phyloP scores from a whole-genome alignment of 129 eudicot genomes.

The Sambucus nigra region DNA sequence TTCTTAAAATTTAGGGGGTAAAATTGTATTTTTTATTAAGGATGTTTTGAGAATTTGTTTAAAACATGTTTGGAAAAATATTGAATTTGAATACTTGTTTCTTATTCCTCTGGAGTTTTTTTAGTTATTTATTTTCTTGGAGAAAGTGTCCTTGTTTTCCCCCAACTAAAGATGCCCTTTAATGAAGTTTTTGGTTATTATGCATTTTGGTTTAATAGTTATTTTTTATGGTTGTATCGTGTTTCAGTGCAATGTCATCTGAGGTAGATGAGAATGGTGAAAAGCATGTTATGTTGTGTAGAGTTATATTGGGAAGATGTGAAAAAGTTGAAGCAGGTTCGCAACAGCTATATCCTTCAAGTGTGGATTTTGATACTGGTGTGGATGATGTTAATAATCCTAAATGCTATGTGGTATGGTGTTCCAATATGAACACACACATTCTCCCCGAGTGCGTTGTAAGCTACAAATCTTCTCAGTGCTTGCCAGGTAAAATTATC shows the following conservation, averaged over 20 bases:
- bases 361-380: constrained; percentile 33
- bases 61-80: too few species aligned
- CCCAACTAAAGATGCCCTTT: neutral
- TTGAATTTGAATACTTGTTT: too few species aligned
- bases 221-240: neutral
- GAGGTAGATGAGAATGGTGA: constrained; percentile 39
- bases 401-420: constrained; percentile 38
- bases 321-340: constrained; percentile 36
- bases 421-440: constrained; percentile 38
- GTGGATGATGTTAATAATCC: constrained; percentile 38
- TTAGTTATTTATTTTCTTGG: neutral
- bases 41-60: too few species aligned
- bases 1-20: too few species aligned
- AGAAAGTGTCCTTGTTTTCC: neutral
- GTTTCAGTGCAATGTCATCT: constrained; percentile 25
- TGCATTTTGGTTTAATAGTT: neutral
- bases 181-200: neutral
- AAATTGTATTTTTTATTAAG: too few species aligned
- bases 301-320: constrained; percentile 37
- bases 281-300: constrained; percentile 31
- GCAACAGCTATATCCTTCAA: constrained; percentile 32
- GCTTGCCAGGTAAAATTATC: constrained; percentile 17
- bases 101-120: too few species aligned
- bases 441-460: constrained; percentile 42
- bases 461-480: constrained; percentile 23